Conservation (phyloP, 805 yeast genomes). For the Myxozyma kluyveri region DNA sequence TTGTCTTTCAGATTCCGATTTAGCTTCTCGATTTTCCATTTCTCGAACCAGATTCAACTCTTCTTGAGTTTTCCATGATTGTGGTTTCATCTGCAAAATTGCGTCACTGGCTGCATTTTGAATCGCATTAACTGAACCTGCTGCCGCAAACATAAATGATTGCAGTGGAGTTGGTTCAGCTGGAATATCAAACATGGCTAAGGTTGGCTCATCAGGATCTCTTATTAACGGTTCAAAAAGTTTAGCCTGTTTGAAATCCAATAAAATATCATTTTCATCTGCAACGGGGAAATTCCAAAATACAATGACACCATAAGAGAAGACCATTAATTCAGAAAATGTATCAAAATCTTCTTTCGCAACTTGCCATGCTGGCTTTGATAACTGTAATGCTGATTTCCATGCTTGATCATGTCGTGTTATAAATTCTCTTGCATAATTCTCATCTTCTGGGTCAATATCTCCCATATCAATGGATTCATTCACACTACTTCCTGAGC, state of each 20-base stretch:
- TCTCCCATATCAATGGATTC: no score
- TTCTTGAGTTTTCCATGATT: no score
- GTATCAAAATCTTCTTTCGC: slow-evolving; percentile 26
- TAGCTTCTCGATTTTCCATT: no score
- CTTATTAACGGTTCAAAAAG: neutral
- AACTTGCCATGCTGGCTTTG: neutral
- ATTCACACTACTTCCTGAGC: no score
- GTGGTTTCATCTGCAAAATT: no score
- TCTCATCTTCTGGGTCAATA: neutral
- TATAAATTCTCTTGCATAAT: neutral
- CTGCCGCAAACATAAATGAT: no score
- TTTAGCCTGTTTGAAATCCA: slow-evolving; percentile 76
- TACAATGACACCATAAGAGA: slow-evolving; percentile 93
- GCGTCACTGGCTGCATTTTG: no score
- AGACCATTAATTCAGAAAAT: slow-evolving; percentile 77
- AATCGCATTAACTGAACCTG: no score
- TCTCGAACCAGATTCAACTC: no score
- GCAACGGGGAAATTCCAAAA: slow-evolving; percentile 94
- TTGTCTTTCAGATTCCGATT: no score
- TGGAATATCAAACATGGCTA: slow-evolving; percentile 7
- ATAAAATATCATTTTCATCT: slow-evolving; percentile 89
- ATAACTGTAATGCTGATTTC: neutral
- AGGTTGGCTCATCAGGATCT: neutral
- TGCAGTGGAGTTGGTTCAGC: neutral
- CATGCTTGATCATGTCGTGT: neutral